A percentile compares a stretch with the other conserved stretches of the same genome.
These are phyloP conservation scores for Termitomyces heimii DNA, from an alignment of 768 basidiomycete genomes.

Conservation along the genomic window DNA sequence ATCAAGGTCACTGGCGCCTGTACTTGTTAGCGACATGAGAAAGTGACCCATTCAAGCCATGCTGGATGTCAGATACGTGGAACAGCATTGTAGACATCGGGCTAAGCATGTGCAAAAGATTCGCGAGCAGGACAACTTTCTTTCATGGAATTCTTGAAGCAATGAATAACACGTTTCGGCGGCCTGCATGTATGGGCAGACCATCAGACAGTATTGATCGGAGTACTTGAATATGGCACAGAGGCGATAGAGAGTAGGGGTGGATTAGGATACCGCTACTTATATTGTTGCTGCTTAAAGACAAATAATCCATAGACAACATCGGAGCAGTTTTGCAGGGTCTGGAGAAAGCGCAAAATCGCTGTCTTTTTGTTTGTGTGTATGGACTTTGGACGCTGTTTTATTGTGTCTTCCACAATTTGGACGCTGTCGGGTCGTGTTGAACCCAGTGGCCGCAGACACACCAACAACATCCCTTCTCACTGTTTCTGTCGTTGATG, in stretches of 20 bases:
- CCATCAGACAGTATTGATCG: background rate
- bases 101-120: background rate
- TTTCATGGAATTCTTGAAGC: background rate
- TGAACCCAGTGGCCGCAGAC: conserved; percentile 48
- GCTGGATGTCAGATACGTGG: background rate
- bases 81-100: background rate
- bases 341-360: background rate
- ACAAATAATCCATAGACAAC: background rate
- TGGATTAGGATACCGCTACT: background rate
- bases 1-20: background rate
- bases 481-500: conserved; percentile 19
- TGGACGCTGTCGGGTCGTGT: conserved; percentile 63
- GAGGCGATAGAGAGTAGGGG: background rate
- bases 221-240: background rate
- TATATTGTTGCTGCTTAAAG: background rate
- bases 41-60: background rate
- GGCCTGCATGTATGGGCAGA: background rate
- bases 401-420: conserved; percentile 72
- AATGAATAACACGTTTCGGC: background rate
- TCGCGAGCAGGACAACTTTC: background rate
- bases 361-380: conserved; percentile 37
- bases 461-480: conserved; percentile 40
- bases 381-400: conserved; percentile 54
- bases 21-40: background rate
- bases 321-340: background rate